phyloP scores from a whole-genome alignment of 192 early-diverging fungal species.

The Gryganskiella cystojenkinii region DNA sequence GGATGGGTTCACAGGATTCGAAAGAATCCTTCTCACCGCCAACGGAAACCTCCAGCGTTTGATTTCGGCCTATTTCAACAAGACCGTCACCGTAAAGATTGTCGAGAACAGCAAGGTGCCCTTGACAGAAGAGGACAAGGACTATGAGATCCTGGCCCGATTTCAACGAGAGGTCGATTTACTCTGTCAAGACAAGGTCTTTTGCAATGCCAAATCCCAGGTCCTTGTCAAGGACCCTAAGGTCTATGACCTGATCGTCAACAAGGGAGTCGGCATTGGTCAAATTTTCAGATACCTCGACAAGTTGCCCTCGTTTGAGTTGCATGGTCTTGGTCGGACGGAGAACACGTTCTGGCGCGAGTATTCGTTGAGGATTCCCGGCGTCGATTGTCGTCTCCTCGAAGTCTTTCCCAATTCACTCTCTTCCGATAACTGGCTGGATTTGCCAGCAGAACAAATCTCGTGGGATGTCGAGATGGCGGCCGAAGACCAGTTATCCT shows the following conservation, averaged over 20 bases:
- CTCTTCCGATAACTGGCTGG: slow-evolving; percentile 43
- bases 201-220: slow-evolving; percentile 56
- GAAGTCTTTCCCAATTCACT: slow-evolving; percentile 48
- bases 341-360: slow-evolving; percentile 54
- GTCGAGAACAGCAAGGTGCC: slow-evolving; percentile 40
- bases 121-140: slow-evolving; percentile 12
- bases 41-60: slow-evolving; percentile 60
- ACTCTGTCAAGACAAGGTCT: slow-evolving; percentile 44
- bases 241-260: slow-evolving; percentile 49
- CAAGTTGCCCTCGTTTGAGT: slow-evolving; percentile 50
- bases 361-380: slow-evolving; percentile 51
- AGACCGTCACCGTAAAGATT: slow-evolving; percentile 39
- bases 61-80: slow-evolving; percentile 59
- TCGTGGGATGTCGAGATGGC: slow-evolving; percentile 29
- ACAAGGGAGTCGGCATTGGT: slow-evolving; percentile 56
- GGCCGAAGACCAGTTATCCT: slow-evolving; percentile 1
- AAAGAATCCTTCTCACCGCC: slow-evolving; percentile 55
- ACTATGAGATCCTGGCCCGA: slow-evolving; percentile 31
- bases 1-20: slow-evolving; percentile 52
- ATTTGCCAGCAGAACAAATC: slow-evolving; percentile 16
- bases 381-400: slow-evolving; percentile 50
- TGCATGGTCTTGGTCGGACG: slow-evolving; percentile 47
- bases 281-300: slow-evolving; percentile 60
- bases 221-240: slow-evolving; percentile 49
- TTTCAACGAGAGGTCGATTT: slow-evolving; percentile 59